Evolutionary conservation across 768 basidiomycete species (phyloP), one percentile per base, ranked within the genome.

Genomic region (Leccinum aurantiacum): DNA sequence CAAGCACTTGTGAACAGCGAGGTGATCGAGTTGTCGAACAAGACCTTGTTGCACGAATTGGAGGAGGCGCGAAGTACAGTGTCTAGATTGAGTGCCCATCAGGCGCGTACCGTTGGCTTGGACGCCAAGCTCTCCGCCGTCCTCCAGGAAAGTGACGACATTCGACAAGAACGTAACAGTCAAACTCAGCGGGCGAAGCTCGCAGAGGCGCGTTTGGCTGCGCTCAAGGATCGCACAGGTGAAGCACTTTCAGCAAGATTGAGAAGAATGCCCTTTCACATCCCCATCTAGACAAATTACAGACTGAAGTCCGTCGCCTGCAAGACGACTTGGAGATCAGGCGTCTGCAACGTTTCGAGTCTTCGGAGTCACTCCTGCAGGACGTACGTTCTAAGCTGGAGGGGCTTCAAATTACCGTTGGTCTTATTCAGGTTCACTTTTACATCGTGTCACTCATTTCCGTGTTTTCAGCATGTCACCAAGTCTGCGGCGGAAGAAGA

Each of bases 1-100:
- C 89, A 92, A 70, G 88, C 91, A 17, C 76, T 92, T 17, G 79
- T 92, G 47, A 90, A 93, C 69, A 90, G 83, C 55, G 94, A 96
- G 74, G 82, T 92, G 35, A 81, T 87, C 1, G 94, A 96, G 65
- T 79, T 83, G 2, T 89, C 92, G 10, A 91, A 86, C 67, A 90
- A 90, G 70, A 82, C 84, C 6, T 77, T 91, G 13, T 72, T 90
- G 27, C 81, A 86, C 46, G 90, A 94, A 65, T 79, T 95, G 33
- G 86, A 91, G 56, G 90, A 90, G 57, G 85, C 89, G 17, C 83
- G 86, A 60, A 77, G 79, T 19, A 80, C 83, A 19, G 83, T 93
- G 53, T 82, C 84, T 17, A 84, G 88, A 33, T 73, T 94, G 51
- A 86, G 83, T 15, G 81, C 84, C 14, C 86, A 89, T 65, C 82